phyloP scores from a whole-genome alignment of 306 rosid species.

The Cucurbita moschata region DNA sequence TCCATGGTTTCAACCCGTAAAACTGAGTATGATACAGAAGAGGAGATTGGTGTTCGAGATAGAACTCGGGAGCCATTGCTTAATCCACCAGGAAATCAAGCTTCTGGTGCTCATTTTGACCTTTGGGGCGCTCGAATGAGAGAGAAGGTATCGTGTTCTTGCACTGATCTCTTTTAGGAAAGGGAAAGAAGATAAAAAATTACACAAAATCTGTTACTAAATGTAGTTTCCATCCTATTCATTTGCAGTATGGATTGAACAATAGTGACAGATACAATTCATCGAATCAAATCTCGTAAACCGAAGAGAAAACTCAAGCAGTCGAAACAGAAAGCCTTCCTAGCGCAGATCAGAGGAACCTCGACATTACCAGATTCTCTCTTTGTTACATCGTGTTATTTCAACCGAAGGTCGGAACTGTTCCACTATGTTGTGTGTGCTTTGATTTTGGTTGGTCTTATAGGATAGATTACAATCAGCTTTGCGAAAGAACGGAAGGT shows the following conservation, averaged over 20 bases:
- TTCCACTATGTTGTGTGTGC: neutral
- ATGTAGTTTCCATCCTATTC: neutral
- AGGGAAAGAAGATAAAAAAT: neutral
- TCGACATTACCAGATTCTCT: neutral
- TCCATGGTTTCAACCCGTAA: slow-evolving; percentile 46
- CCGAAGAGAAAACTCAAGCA: slow-evolving; percentile 22
- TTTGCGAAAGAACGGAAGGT: neutral
- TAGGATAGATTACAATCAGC: neutral
- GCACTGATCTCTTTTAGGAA: neutral
- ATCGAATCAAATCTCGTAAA: slow-evolving; percentile 22
- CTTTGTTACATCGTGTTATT: neutral
- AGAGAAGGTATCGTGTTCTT: slow-evolving; percentile 53
- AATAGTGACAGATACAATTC: slow-evolving; percentile 27
- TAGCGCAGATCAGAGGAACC: neutral
- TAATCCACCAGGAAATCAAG: slow-evolving; percentile 43
- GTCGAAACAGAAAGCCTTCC: slow-evolving; percentile 10
- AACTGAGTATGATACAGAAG: slow-evolving; percentile 38
- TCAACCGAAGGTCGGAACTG: neutral
- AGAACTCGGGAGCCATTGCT: slow-evolving; percentile 59
- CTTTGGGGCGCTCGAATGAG: slow-evolving; percentile 77
- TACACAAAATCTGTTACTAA: neutral
- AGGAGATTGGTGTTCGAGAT: slow-evolving; percentile 29
- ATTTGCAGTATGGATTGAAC: slow-evolving; percentile 69
- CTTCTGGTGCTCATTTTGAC: slow-evolving; percentile 47
- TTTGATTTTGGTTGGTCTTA: neutral